Evolutionary conservation across 352 stramenopile species (phyloP), one percentile per base, ranked within the genome.

Genomic region (Phytophthora megakarya): DNA sequence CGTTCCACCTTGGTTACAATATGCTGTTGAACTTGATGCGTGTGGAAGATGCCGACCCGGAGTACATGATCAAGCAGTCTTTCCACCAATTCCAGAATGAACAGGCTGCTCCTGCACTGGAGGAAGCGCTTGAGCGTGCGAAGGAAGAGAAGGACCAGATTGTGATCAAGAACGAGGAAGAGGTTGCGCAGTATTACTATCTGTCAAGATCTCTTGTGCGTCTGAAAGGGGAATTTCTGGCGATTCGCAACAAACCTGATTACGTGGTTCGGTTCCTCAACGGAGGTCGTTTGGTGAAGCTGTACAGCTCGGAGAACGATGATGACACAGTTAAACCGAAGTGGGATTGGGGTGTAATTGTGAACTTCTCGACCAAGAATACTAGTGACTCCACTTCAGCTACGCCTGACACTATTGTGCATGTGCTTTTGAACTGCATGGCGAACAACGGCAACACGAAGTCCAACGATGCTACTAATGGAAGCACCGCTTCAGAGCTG

Each of bases 1-100:
- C 77, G 2, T 99, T 99, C 80, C 92, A 98, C 72, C 95, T 99
- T 50, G 97, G 92, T 21, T 99, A 99, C 86, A 99, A 99, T 80
- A 99, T 99, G 98, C 78, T 99, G 43, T 75, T 99, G 16, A 99
- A 99, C 73, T 87, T 99, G 80, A 90, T 99, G 81, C 89, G 98
- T 46, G 97, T 99, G 13, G 97, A 99, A 82, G 89, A 96, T 55
- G 84, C 81, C 16, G 97, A 98, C 65, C 96, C 98, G 5, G 97
- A 99, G 75, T 99, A 98, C 70, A 93, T 99, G 67, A 95, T 99
- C 50, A 94, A 96, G 59, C 95, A 97, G 52, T 99, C 96, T 3
- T 99, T 99, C 70, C 95, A 99, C 60, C 92, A 98, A 61, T 97
- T 97, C 63, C 91, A 97, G 63, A 95, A 92, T 62, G 81, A 96